phyloP scores from a whole-genome alignment of 805 yeast genomes.

The Lipomyces lipofer region DNA sequence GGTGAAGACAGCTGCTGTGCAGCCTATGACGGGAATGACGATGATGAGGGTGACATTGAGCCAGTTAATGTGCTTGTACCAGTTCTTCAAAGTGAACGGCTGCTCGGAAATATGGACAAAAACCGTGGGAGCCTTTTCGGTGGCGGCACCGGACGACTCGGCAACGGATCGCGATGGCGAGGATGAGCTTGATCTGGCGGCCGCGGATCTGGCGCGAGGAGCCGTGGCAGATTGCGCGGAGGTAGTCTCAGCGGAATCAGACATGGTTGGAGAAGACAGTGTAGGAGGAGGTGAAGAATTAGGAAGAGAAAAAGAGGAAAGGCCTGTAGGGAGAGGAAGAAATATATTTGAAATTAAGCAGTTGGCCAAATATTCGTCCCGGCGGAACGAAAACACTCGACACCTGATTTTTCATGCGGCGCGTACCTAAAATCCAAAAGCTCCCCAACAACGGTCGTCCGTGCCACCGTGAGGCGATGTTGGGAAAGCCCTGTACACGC shows the following conservation, averaged over 20 bases:
- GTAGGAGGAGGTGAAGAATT: neutral
- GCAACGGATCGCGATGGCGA: constrained; percentile 12
- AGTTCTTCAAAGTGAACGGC: constrained; percentile 72
- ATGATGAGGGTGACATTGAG: constrained; percentile 58
- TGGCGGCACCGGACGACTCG: constrained; percentile 1
- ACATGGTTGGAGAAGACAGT: constrained; percentile 1
- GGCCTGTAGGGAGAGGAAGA: neutral
- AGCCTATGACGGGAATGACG: constrained; percentile 55
- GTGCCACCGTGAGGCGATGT: no score
- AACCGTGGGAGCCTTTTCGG: constrained; percentile 9
- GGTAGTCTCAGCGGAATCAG: constrained; percentile 6
- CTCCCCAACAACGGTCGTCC: no score
- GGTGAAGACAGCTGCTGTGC: constrained; percentile 45
- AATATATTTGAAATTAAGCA: no score
- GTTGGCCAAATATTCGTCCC: no score
- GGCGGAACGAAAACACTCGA: no score
- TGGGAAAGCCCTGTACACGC: no score
- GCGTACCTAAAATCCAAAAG: no score
- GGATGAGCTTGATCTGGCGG: constrained; percentile 4
- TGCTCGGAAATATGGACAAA: constrained; percentile 62
- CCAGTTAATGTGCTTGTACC: constrained; percentile 78
- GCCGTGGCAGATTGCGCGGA: constrained; percentile 10
- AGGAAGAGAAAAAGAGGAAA: neutral
- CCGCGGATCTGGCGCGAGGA: neutral
- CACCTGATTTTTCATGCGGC: no score